Conservation (phyloP, 1,284 basidiomycete genomes). For the Boletus nobilissimus region DNA sequence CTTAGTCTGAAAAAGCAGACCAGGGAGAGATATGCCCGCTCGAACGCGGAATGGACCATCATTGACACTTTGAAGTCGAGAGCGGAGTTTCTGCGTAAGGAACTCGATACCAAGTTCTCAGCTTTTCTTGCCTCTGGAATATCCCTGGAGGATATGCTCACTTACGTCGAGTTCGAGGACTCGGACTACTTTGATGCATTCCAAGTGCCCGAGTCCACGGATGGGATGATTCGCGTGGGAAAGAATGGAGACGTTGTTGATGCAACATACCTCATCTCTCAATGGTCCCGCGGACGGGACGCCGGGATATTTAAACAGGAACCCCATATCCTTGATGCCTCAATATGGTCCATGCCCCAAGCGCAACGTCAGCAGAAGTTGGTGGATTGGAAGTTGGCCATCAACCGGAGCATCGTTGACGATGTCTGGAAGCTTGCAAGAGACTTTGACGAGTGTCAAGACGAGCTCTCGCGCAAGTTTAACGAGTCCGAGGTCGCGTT, state of each 20-base stretch:
- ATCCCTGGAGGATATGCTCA: constrained; percentile 47
- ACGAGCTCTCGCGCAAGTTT: constrained; percentile 52
- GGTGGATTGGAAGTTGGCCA: constrained; percentile 53
- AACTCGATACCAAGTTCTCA: constrained; percentile 31
- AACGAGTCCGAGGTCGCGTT: constrained; percentile 48
- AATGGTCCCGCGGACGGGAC: constrained; percentile 57
- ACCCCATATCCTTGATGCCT: constrained; percentile 39
- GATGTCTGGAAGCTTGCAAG: constrained; percentile 49
- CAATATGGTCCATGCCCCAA: constrained; percentile 58
- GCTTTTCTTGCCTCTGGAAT: constrained; percentile 43
- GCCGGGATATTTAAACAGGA: constrained; percentile 54
- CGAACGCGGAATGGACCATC: constrained; percentile 50
- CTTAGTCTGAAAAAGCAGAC: constrained; percentile 53
- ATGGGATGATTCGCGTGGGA: constrained; percentile 60
- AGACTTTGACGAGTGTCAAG: constrained; percentile 55
- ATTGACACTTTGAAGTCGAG: constrained; percentile 52
- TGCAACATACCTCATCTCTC: constrained; percentile 53
- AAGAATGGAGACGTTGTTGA: constrained; percentile 49
- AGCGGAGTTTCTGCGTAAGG: constrained; percentile 33
- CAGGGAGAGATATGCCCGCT: constrained; percentile 33
- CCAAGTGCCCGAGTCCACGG: constrained; percentile 49
- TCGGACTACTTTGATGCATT: constrained; percentile 59
- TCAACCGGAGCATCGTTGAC: constrained; percentile 51
- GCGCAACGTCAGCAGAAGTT: constrained; percentile 47
- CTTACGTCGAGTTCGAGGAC: constrained; percentile 58